Base-by-base conservation (phyloP, 495 filamentous ascomycete genomes). In the Clohesyomyces aquaticus region DNA sequence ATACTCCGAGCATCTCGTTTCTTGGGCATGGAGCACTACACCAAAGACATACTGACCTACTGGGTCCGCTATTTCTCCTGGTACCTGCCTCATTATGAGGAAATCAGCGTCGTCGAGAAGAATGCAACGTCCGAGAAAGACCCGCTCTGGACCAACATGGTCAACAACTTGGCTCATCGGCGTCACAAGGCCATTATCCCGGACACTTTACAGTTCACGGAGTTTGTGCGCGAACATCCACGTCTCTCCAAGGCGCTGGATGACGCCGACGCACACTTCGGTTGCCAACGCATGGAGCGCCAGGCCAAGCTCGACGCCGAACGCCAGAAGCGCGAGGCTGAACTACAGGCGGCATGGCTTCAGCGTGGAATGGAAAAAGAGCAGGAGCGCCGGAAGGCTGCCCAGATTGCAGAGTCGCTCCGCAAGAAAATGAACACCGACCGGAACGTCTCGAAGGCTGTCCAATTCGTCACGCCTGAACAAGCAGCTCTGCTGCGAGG, bases 11-110 rank as follows among this genome's bases (percentile, higher is more conserved):
- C 43, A 47, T 4, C n/a, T 22, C 43, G 43, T 4, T 47, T 47
- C 14, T 47, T 47, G 43, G 43, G 43, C n/a, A 47, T 47, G 43
- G 16, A 47, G n/a, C 43, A 47, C 4, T 47, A 47, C n/a, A 18
- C 43, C 43, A 47, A 47, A n/a, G 4, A 4, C 6, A 47, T 8
- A 4, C 43, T 47, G 8, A 4, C 16, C 6, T 47, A n/a, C 8
- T n/a, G 19, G 4, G 43, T 47, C 4, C 16, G 43, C 4, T 47
- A 18, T 4, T 18, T 47, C 8, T 9, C 8, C 8, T 18, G 4
- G 4, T 9, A 47, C n/a, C 21, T 47, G 43, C 43, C 43, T 6
- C 16, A 47, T 6, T 47, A 47, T n/a, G 14, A n/a, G 21, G 43
- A 47, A 4, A 47, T 47, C 43, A n/a, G 8, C 19, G 8, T 4